A percentile compares a stretch with the other conserved stretches of the same genome.
Evolutionary conservation across 352 stramenopile genomes (phyloP).

Genomic region (Plasmopara halstedii): DNA sequence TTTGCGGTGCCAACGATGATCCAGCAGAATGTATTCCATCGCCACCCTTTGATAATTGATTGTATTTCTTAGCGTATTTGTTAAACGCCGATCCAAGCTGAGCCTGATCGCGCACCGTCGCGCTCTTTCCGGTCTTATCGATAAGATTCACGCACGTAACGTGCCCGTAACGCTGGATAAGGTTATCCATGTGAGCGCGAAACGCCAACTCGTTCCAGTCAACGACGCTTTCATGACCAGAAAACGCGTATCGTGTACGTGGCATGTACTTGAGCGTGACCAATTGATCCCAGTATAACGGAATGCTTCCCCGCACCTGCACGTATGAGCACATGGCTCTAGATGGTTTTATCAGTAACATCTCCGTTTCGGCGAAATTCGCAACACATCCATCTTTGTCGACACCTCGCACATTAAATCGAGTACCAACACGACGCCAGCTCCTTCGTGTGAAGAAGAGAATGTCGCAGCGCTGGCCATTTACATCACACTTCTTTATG

Average conservation of each 20-base stretch:
- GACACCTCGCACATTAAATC: slow-evolving; percentile 90
- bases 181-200: slow-evolving; percentile 46
- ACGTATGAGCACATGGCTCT: slow-evolving; percentile 49
- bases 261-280: slow-evolving; percentile 91
- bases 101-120: slow-evolving; percentile 82
- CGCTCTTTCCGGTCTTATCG: slow-evolving; percentile 81
- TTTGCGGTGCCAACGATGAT: slow-evolving; percentile 8
- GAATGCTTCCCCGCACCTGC: slow-evolving; percentile 92
- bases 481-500: slow-evolving; percentile 41
- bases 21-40: slow-evolving; percentile 23
- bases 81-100: slow-evolving; percentile 88
- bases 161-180: slow-evolving; percentile 65
- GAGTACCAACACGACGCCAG: slow-evolving; percentile 73
- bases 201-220: slow-evolving; percentile 59
- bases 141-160: slow-evolving; percentile 92
- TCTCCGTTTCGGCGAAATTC: slow-evolving; percentile 95
- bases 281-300: slow-evolving; percentile 87
- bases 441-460: slow-evolving; percentile 73
- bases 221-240: slow-evolving; percentile 34
- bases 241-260: slow-evolving; percentile 57
- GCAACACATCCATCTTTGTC: slow-evolving; percentile 87
- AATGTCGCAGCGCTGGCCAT: slow-evolving; percentile 52
- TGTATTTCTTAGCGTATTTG: slow-evolving; percentile 84
- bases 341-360: slow-evolving; percentile 56
- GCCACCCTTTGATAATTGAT: slow-evolving; percentile 55